Evolutionary conservation across 1,284 basidiomycete species (phyloP).

Genomic region (Marasmius tenuissimus): DNA sequence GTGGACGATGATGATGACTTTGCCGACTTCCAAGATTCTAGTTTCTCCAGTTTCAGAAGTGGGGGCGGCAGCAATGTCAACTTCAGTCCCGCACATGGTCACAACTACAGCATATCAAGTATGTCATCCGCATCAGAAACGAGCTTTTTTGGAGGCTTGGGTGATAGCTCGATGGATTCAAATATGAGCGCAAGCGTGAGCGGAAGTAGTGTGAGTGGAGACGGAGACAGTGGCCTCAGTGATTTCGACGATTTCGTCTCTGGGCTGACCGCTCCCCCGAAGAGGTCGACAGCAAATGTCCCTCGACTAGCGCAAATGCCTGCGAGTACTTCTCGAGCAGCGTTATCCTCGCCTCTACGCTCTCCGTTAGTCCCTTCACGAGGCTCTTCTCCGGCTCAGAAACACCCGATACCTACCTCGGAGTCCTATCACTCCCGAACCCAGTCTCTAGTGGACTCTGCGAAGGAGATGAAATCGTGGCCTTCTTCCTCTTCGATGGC

Average conservation of each 20-base stretch:
- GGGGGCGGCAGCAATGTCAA: constrained; percentile 2
- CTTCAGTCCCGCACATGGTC: constrained; percentile 1
- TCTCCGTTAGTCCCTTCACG: neutral
- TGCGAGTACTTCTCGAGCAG: neutral
- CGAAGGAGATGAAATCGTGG: neutral
- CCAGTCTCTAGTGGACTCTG: neutral
- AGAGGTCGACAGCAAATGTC: neutral
- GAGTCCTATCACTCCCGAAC: neutral
- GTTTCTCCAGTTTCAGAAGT: constrained; percentile 44
- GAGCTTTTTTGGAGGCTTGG: neutral
- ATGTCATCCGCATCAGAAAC: neutral
- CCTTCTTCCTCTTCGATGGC: neutral
- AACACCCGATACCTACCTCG: neutral
- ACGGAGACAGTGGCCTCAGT: neutral
- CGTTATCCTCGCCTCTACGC: neutral
- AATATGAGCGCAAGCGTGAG: neutral
- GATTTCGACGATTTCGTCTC: neutral
- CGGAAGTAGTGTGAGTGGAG: neutral
- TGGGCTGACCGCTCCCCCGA: neutral
- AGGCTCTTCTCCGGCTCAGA: neutral
- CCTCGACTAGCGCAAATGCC: neutral
- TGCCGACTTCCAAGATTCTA: constrained; percentile 37
- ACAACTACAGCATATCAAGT: constrained; percentile 1
- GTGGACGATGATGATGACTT: constrained; percentile 36
- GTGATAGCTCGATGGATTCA: constrained; percentile 38